Evolutionary conservation across 306 rosid species (phyloP).

Genomic region (Prunus campanulata): DNA sequence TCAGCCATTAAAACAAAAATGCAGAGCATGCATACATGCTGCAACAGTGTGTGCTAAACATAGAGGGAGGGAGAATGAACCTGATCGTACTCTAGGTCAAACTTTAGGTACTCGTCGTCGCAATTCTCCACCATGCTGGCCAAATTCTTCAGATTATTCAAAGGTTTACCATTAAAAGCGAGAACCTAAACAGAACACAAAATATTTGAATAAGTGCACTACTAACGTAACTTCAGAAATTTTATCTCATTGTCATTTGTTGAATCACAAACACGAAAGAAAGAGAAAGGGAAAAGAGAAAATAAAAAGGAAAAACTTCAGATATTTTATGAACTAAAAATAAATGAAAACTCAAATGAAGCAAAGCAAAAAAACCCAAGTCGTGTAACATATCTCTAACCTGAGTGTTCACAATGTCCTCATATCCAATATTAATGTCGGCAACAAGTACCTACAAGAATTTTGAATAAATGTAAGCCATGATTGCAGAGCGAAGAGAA

Average conservation of each 20-base stretch:
- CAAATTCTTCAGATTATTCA: slow-evolving; percentile 64
- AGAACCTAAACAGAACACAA: slow-evolving; percentile 43
- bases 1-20: slow-evolving; percentile 6
- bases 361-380: not conserved
- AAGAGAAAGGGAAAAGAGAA: not conserved
- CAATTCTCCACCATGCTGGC: slow-evolving; percentile 75
- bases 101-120: slow-evolving; percentile 60
- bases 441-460: slow-evolving; percentile 74
- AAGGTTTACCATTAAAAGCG: slow-evolving; percentile 65
- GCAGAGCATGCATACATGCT: not conserved
- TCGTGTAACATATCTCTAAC: slow-evolving; percentile 24
- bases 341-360: not conserved
- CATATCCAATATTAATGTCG: slow-evolving; percentile 79
- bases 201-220: not conserved
- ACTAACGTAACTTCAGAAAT: not conserved
- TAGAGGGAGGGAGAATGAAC: slow-evolving; percentile 22
- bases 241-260: not conserved
- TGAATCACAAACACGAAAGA: not conserved
- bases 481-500: slow-evolving; percentile 7
- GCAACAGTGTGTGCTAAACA: not conserved
- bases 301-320: not conserved
- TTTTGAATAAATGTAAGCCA: slow-evolving; percentile 7
- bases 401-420: slow-evolving; percentile 78
- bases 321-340: not conserved
- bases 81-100: slow-evolving; percentile 74